These are phyloP conservation scores for Botrytis fabae DNA, from an alignment of 2,329 filamentous ascomycete genomes.

Conservation along the genomic window DNA sequence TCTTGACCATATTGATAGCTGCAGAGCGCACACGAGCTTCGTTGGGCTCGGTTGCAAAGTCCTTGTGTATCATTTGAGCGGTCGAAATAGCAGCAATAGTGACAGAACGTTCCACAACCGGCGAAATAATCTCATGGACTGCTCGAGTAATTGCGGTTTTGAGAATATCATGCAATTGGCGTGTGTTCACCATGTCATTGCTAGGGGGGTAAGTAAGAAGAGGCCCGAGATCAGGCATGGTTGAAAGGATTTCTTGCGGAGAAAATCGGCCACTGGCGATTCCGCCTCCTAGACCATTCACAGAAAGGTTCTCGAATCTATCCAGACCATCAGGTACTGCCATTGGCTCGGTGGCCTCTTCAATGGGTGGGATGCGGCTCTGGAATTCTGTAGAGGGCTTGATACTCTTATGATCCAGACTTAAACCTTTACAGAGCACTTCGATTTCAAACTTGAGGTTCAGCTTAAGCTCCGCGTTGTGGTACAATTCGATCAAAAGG, in stretches of 20 bases:
- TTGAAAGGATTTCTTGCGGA: constrained; percentile 73
- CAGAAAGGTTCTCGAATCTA: constrained; percentile 76
- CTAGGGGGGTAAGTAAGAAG: constrained; percentile 78
- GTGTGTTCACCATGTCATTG: constrained; percentile 73
- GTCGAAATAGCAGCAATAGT: constrained; percentile 98
- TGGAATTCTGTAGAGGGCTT: constrained; percentile 85
- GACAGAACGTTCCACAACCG: constrained; percentile 94
- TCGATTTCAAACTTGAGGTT: constrained; percentile 99
- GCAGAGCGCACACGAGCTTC: constrained; percentile 83
- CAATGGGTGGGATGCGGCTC: constrained; percentile 64
- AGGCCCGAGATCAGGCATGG: constrained; percentile 79
- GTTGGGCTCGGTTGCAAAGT: constrained; percentile 91
- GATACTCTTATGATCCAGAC: constrained; percentile 88
- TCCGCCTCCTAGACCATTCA: constrained; percentile 70
- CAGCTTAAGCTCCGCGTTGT: constrained; percentile 88
- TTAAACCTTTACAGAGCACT: constrained; percentile 89
- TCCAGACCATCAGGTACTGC: constrained; percentile 67
- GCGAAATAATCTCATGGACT: constrained; percentile 93
- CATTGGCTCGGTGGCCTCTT: constrained; percentile 57
- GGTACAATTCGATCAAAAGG: constrained; percentile 88
- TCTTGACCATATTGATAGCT: constrained; percentile 91
- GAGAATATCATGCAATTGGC: constrained; percentile 73
- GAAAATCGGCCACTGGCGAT: constrained; percentile 73
- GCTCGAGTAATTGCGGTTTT: constrained; percentile 83
- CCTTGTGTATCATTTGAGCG: constrained; percentile 91